Evolutionary conservation across 345 rosid genomes (phyloP), one percentile per base, ranked within the genome.

Genomic region (Camelina laxa): DNA sequence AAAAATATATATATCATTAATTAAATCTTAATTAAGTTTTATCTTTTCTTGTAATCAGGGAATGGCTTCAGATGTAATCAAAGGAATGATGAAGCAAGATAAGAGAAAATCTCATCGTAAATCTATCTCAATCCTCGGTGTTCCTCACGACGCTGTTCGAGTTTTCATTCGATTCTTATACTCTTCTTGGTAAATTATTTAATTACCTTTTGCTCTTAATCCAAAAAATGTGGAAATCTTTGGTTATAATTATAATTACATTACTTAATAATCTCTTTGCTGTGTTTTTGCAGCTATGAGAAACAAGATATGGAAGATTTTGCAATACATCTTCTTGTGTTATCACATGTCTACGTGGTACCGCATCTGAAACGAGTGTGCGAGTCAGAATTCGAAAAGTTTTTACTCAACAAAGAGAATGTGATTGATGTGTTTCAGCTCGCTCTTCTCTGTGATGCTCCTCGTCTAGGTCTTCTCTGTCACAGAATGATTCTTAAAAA

Each of bases 381-480:
- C 14, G 88, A 84, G 47, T 66, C 51, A 49, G 75, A 80, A 14
- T 77, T 88, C 61, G 94, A 88, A 82, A 81, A 72, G 8, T 77
- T 78, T 65, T 74, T 83, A 54, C 88, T 93, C 49, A 86, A 84
- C 51, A 49, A 56, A 6, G 97, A 91, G 58, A 93, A 89, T 48
- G 92, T 86, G 6, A 76, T 87, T 2, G 97, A 93, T 76, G 80
- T 88, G 44, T 88, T 93, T 72, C 98, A 93, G 81, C 85, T 93
- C 2, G 86, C 97, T 17, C 82, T 93, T 65, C 87, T 93, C 5
- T 93, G 97, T 27, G 91, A 91, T 50, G 89, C 90, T 44, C 92
- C 98, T 58, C 84, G 92, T 68, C 92, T 93, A 4, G 62, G 86
- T 75, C 77, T 88, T 67, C 41, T 89, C 49, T 85, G 87, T 79